Percentiles rank a stretch among this genome's conserved stretches.
Evolutionary conservation across 306 rosid genomes (phyloP).

Genomic region (Prunus mume): DNA sequence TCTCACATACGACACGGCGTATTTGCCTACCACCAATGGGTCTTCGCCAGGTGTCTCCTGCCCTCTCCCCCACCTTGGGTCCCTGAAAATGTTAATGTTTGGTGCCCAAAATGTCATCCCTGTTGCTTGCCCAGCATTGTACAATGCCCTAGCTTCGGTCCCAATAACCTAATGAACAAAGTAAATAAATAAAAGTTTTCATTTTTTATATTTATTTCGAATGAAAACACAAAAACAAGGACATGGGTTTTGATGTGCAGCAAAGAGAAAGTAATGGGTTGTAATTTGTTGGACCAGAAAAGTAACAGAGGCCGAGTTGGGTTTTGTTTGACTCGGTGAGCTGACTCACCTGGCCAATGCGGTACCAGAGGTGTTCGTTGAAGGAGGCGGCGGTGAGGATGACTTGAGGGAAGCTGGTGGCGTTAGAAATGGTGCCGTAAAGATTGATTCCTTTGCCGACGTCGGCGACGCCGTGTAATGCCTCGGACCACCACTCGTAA

Average conservation of each 20-base stretch:
- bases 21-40: slow-evolving; percentile 55
- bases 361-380: slow-evolving; percentile 73
- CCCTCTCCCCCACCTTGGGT: slow-evolving; percentile 97
- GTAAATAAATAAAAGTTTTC: no score
- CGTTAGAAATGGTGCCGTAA: slow-evolving; percentile 38
- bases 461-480: slow-evolving; percentile 69
- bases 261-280: neutral
- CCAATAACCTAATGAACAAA: slow-evolving; percentile 53
- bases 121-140: slow-evolving; percentile 69
- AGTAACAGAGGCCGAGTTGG: neutral
- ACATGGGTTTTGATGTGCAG: neutral
- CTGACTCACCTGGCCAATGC: slow-evolving; percentile 55
- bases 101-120: slow-evolving; percentile 99
- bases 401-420: slow-evolving; percentile 96
- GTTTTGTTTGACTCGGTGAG: neutral
- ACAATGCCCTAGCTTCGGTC: slow-evolving; percentile 67
- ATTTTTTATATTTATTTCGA: no score
- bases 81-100: slow-evolving; percentile 84
- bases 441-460: slow-evolving; percentile 56
- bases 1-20: slow-evolving; percentile 69
- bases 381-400: slow-evolving; percentile 84
- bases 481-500: slow-evolving; percentile 93
- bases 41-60: slow-evolving; percentile 98
- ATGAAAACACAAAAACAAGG: neutral
- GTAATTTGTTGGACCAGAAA: neutral